Percentiles rank a stretch among this genome's conserved stretches.
These are phyloP conservation scores for Leccinum pallidistipes DNA, from an alignment of 1,284 basidiomycete species.

Conservation along the genomic window DNA sequence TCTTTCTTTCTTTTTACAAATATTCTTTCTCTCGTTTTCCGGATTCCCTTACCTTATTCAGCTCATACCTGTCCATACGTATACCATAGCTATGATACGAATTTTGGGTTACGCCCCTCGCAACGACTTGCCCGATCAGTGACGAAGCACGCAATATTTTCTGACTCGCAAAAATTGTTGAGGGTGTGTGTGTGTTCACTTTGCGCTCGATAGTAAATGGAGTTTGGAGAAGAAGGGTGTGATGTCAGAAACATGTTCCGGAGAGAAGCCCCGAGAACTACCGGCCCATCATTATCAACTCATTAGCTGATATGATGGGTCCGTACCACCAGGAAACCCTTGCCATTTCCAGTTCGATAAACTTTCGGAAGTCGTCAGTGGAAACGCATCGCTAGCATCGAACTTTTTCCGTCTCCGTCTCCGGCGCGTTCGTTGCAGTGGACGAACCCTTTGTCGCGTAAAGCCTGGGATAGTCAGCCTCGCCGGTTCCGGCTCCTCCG, in stretches of 20 bases:
- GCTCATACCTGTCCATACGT: conserved; percentile 22
- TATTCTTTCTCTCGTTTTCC: conserved; percentile 5
- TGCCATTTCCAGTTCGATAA: conserved; percentile 9
- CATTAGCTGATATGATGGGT: neutral
- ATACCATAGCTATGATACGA: conserved; percentile 29
- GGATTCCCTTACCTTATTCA: conserved; percentile 23
- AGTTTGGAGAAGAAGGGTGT: conserved; percentile 16
- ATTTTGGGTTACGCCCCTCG: conserved; percentile 15
- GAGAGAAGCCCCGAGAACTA: conserved; percentile 13
- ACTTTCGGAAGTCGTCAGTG: conserved; percentile 3
- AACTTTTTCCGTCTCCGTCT: neutral
- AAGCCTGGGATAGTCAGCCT: neutral
- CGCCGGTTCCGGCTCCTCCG: neutral
- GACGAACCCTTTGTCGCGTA: neutral
- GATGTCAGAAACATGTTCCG: conserved; percentile 6
- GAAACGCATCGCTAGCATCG: neutral
- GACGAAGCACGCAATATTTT: conserved; percentile 7
- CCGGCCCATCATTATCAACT: conserved; percentile 5
- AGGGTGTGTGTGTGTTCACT: neutral
- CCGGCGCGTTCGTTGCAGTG: neutral
- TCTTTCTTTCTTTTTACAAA: conserved; percentile 1
- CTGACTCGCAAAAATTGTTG: neutral
- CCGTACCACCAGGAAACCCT: neutral
- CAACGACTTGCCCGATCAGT: conserved; percentile 4
- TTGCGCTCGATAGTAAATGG: conserved; percentile 2